Percentiles rank a stretch among this genome's conserved stretches.
Conservation (phyloP, 192 early-diverging fungal species). For the Lunasporangiospora selenospora region DNA sequence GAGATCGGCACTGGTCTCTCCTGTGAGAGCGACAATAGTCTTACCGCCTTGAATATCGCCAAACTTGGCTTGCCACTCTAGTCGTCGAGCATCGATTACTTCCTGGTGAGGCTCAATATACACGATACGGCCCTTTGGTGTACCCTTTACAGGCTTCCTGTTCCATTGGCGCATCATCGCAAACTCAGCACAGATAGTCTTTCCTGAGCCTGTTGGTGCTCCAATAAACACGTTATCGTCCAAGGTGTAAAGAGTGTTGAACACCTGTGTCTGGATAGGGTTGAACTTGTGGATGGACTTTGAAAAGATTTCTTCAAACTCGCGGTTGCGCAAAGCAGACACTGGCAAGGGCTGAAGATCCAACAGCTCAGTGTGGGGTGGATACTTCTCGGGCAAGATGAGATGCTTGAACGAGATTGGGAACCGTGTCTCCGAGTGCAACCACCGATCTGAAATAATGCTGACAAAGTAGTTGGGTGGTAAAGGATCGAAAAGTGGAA, state of each 20-base stretch:
- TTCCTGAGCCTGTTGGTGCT: slow-evolving; percentile 93
- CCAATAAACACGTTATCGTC: slow-evolving; percentile 94
- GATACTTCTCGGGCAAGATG: slow-evolving; percentile 90
- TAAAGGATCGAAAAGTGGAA: slow-evolving; percentile 89
- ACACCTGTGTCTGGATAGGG: slow-evolving; percentile 95
- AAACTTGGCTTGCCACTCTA: slow-evolving; percentile 87
- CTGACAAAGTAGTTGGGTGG: slow-evolving; percentile 97
- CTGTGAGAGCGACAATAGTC: slow-evolving; percentile 86
- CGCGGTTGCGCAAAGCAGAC: slow-evolving; percentile 76
- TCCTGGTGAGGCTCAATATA: slow-evolving; percentile 93
- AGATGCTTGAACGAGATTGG: slow-evolving; percentile 95
- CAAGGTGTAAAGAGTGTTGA: slow-evolving; percentile 86
- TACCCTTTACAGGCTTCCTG: slow-evolving; percentile 41
- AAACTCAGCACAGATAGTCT: slow-evolving; percentile 96
- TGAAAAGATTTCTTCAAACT: slow-evolving; percentile 74
- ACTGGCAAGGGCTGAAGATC: slow-evolving; percentile 93
- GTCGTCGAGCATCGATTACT: slow-evolving; percentile 75
- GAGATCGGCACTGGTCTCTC: slow-evolving; percentile 90
- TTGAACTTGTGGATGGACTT: slow-evolving; percentile 77
- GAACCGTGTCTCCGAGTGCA: slow-evolving; percentile 88
- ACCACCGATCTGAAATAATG: slow-evolving; percentile 95
- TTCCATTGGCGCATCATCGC: slow-evolving; percentile 91
- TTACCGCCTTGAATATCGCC: slow-evolving; percentile 85
- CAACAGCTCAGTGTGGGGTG: slow-evolving; percentile 93
- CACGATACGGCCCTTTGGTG: slow-evolving; percentile 72